Base-by-base conservation (phyloP, 139 green algal species). In the Klebsormidium nitens region DNA sequence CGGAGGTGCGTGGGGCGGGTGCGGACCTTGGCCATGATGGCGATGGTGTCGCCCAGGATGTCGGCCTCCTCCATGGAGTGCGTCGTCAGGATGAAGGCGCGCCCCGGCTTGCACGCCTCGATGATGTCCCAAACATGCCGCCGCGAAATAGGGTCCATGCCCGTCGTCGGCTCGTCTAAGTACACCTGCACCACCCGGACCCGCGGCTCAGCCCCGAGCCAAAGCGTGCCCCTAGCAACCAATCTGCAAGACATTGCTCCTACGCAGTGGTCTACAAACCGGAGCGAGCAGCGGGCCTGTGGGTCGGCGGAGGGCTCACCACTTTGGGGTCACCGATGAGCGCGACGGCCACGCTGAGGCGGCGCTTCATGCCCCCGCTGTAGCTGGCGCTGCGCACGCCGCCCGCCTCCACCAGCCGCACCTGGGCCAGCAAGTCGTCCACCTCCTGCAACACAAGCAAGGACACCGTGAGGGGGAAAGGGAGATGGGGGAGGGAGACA, bases 301-400 rank as follows among this genome's bases (percentile, higher is more conserved):
- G n/a, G n/a, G n/a, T n/a, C n/a, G n/a, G n/a, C n/a, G n/a, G n/a
- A n/a, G n/a, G n/a, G n/a, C n/a, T n/a, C n/a, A 98, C 84, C 23
- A 97, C 57, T 23, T 64, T 71, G 26, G 93, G 93, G 75, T 96
- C 82, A 0, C 92, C 91, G 64, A 98, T 85, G 52, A 98, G 82
- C 2, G 93, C 87, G 37, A 96, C 88, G 1, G 91, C 93, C 38
- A 68, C 70, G 28, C 47, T 73, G 1, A 86, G 50, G 5, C 82
- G 75, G 0, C 81, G 39, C 69, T 77, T 80, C 67, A 84, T 83
- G 17, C 81, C 81, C 14, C 81, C 81, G 50, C 58, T 77, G 29
- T 85, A 86, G 34, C 31, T 80, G 2, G 49, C 71, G 14, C 72
- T 71, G 6, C 69, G 72, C 19, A 72, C 39, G 0, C 8, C 52